A percentile compares a stretch with the other conserved stretches of the same genome.
Evolutionary conservation across 2,329 filamentous ascomycete species (phyloP).

Genomic region (Graphilbum fragrans): DNA sequence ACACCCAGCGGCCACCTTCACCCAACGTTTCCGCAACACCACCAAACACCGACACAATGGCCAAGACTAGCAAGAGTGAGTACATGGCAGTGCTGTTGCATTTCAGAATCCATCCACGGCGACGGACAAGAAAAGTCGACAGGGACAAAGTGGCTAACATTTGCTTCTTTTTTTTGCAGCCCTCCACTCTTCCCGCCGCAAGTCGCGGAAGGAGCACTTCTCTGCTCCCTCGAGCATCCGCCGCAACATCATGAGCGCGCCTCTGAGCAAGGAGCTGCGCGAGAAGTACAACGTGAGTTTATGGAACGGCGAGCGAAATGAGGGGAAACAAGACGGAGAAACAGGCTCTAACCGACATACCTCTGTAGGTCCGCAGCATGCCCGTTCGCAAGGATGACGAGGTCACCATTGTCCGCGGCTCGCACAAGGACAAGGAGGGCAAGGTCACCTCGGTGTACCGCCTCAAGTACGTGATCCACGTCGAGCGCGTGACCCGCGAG

Average conservation of each 20-base stretch:
- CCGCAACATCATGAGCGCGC: slow-evolving; percentile 94
- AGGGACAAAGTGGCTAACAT: background rate
- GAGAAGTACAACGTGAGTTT: slow-evolving; percentile 93
- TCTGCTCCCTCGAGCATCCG: slow-evolving; percentile 85
- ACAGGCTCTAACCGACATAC: too few relatives aligned
- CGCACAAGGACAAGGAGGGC: slow-evolving; percentile 96
- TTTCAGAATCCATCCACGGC: background rate
- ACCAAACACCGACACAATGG: slow-evolving; percentile 5
- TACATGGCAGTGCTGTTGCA: background rate
- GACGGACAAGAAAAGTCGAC: background rate
- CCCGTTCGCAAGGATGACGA: slow-evolving; percentile 97
- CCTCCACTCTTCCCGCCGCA: slow-evolving; percentile 78
- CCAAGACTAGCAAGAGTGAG: slow-evolving; percentile 12
- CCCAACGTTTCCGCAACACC: background rate
- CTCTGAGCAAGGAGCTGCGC: slow-evolving; percentile 90
- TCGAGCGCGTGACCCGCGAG: slow-evolving; percentile 93
- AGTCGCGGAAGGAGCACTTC: slow-evolving; percentile 99
- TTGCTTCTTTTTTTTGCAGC: slow-evolving; percentile 23
- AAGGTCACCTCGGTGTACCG: slow-evolving; percentile 97
- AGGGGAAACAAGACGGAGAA: background rate
- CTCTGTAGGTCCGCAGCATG: slow-evolving; percentile 71
- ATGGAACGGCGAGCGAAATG: background rate
- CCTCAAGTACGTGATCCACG: slow-evolving; percentile 94
- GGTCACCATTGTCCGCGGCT: slow-evolving; percentile 82
- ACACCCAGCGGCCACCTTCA: background rate